Evolutionary conservation across 305 asterid genomes (phyloP).

Genomic region (Fraxinus baroniana): DNA sequence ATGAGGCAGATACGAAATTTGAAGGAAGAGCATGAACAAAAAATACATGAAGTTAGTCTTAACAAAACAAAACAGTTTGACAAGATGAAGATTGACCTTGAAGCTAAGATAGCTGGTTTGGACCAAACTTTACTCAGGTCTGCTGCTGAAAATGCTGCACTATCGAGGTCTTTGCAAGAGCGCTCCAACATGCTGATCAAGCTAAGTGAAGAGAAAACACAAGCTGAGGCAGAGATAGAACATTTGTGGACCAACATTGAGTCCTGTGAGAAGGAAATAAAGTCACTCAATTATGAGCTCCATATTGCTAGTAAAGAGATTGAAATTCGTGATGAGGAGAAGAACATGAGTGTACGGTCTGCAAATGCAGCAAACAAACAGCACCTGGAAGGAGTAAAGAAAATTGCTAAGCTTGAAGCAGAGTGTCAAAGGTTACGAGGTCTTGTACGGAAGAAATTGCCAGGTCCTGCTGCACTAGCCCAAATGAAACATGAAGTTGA

Average conservation of each 20-base stretch:
- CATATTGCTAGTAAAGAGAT: conserved; percentile 75
- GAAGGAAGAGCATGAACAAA: conserved; percentile 85
- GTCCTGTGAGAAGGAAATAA: conserved; percentile 68
- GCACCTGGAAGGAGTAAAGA: conserved; percentile 90
- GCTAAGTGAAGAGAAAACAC: conserved; percentile 75
- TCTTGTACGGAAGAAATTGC: conserved; percentile 90
- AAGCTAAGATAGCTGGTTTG: conserved; percentile 54
- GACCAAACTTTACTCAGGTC: conserved; percentile 74
- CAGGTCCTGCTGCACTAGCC: conserved; percentile 95
- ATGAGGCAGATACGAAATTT: conserved; percentile 83
- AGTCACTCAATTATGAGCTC: conserved; percentile 75
- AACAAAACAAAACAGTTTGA: conserved; percentile 70
- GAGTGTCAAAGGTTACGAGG: conserved; percentile 96
- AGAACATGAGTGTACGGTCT: conserved; percentile 84
- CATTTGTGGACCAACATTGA: conserved; percentile 57
- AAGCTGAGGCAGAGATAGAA: conserved; percentile 78
- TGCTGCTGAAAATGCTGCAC: conserved; percentile 76
- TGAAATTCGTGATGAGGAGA: conserved; percentile 93
- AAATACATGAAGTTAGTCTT: conserved; percentile 64
- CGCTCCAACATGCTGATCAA: conserved; percentile 80
- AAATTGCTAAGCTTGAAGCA: conserved; percentile 88
- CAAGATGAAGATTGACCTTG: conserved; percentile 71
- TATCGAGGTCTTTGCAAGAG: conserved; percentile 85
- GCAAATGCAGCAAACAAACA: conserved; percentile 93
- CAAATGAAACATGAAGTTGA: conserved; percentile 97